These are phyloP conservation scores for Aschersonia sp. DNA, from an alignment of 2,329 filamentous ascomycete genomes.

Conservation along the genomic window DNA sequence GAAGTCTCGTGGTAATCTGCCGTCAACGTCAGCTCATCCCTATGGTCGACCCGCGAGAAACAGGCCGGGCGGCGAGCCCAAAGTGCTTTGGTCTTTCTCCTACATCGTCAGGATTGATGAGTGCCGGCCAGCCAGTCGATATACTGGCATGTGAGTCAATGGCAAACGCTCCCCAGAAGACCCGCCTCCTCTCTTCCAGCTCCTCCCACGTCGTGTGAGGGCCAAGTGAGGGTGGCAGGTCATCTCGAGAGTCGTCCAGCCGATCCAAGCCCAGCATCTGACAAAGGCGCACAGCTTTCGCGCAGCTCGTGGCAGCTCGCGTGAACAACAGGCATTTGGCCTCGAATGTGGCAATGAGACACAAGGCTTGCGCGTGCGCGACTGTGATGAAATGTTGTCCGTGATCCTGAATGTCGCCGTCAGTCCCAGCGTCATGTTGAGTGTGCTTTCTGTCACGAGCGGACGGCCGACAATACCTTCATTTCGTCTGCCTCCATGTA, in stretches of 20 bases:
- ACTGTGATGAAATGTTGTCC: conserved; percentile 71
- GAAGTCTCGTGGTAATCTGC: conserved; percentile 63
- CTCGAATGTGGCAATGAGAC: conserved; percentile 60
- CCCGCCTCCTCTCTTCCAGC: conserved; percentile 57
- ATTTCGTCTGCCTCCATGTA: conserved; percentile 78
- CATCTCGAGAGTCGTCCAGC: conserved; percentile 49
- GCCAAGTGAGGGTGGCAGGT: conserved; percentile 59
- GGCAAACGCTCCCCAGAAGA: conserved; percentile 77
- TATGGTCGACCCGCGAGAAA: not conserved
- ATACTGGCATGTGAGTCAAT: conserved; percentile 76
- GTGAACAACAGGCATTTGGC: conserved; percentile 78
- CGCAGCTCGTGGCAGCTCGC: conserved; percentile 68
- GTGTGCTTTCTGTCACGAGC: no score
- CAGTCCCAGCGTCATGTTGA: not conserved
- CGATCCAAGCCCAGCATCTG: conserved; percentile 79
- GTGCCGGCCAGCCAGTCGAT: conserved; percentile 79
- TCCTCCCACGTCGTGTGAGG: conserved; percentile 72
- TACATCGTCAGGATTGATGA: conserved; percentile 59
- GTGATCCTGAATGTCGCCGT: conserved; percentile 32
- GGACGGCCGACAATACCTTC: conserved; percentile 30
- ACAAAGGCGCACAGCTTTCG: conserved; percentile 52
- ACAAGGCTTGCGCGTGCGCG: conserved; percentile 70
- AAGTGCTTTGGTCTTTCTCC: conserved; percentile 4
- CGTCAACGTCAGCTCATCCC: not conserved
- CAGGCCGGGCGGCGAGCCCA: not conserved